These are phyloP conservation scores for Pseudopithomyces chartarum DNA, from an alignment of 2,329 filamentous ascomycete genomes.

Conservation along the genomic window DNA sequence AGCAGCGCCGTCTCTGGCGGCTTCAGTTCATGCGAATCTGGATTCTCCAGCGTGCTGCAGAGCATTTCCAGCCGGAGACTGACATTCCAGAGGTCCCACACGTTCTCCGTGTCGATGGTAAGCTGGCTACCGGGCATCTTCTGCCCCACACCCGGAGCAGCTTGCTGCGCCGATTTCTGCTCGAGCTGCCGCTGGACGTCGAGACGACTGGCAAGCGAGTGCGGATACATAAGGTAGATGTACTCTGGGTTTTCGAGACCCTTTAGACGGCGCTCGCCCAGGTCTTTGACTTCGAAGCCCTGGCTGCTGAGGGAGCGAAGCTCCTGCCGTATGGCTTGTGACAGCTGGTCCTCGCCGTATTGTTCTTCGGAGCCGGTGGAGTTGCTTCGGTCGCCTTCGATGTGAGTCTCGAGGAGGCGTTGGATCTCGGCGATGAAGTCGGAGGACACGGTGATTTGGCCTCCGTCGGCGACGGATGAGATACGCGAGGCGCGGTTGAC, in stretches of 20 bases:
- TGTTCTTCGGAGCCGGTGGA: slow-evolving; percentile 74
- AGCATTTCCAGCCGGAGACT: slow-evolving; percentile 90
- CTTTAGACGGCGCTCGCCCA: slow-evolving; percentile 93
- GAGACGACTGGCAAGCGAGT: slow-evolving; percentile 80
- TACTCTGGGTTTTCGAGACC: slow-evolving; percentile 96
- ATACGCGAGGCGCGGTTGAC: slow-evolving; percentile 97
- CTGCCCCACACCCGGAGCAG: slow-evolving; percentile 61
- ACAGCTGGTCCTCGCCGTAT: slow-evolving; percentile 75
- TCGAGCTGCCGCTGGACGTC: slow-evolving; percentile 65
- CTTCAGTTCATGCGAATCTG: slow-evolving; percentile 66
- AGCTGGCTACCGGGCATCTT: slow-evolving; percentile 68
- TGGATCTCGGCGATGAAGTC: slow-evolving; percentile 98
- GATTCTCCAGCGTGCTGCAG: slow-evolving; percentile 83
- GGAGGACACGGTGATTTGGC: slow-evolving; percentile 94
- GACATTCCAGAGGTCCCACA: slow-evolving; percentile 90
- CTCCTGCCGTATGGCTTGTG: slow-evolving; percentile 82
- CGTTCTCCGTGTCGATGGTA: slow-evolving; percentile 80
- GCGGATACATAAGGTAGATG: slow-evolving; percentile 93
- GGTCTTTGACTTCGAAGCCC: slow-evolving; percentile 95
- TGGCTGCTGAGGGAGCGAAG: slow-evolving; percentile 84
- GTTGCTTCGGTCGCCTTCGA: slow-evolving; percentile 76
- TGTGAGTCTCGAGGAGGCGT: slow-evolving; percentile 84
- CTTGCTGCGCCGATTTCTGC: slow-evolving; percentile 44
- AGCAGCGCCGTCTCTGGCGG: slow-evolving; percentile 83
- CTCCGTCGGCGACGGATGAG: slow-evolving; percentile 90